Evolutionary conservation across 345 rosid genomes (phyloP), one percentile per base, ranked within the genome.

Genomic region (Pistacia atlantica): DNA sequence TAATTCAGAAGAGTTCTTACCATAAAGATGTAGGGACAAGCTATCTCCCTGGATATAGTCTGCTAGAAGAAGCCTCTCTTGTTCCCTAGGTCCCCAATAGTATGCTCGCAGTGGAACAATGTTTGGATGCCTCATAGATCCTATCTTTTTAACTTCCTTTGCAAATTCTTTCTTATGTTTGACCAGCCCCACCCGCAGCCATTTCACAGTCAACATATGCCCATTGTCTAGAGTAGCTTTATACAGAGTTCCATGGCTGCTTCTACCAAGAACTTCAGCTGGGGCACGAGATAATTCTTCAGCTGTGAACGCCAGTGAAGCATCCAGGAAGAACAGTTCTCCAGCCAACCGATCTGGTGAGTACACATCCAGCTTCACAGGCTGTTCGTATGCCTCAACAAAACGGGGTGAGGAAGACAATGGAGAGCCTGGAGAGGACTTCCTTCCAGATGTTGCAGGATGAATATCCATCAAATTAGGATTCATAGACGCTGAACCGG

Each of bases 231-330:
- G 87, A 77, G 97, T 93, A 65, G 99, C 99, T 86, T 93, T 93
- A 70, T 95, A 95, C 1, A 93, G 82, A 65, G 99, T 95, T 75
- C 98, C 98, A 80, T 90, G 98, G 80, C 97, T 95, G 89, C 99
- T 92, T 86, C 99, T 88, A 42, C 99, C 98, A 52, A 95, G 94
- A 86, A 95, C 98, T 87, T 95, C 98, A 4, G 99, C 98, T n/a
- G 98, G 98, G 81, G 99, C 99, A 79, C 92, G 87, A 73, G 98
- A 93, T 81, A 95, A 80, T 78, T 95, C 97, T 84, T 95, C 99
- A 25, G 92, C 95, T 45, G 93, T 95, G 79, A 95, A 90, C 79
- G 84, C 82, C 48, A 92, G 80, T 2, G 97, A 93, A 74, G 89
- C 65, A 77, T 93, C 97, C 49, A 93, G 84, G 78, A 92, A 93